These are phyloP conservation scores for Globisporangium solare DNA, from an alignment of 352 stramenopile species.

Conservation along the genomic window DNA sequence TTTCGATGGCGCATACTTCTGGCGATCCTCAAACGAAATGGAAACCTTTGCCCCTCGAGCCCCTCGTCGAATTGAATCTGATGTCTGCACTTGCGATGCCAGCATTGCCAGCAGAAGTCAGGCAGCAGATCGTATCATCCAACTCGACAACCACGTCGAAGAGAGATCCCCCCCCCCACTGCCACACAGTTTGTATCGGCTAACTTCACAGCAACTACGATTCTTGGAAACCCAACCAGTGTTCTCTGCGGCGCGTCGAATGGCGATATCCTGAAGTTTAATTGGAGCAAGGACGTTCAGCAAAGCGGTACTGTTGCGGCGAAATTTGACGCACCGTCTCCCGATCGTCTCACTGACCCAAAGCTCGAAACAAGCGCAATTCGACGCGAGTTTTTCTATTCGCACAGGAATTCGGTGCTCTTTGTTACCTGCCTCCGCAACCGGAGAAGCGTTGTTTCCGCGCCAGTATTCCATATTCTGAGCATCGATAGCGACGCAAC, in stretches of 20 bases:
- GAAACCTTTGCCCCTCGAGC: slow-evolving; percentile 26
- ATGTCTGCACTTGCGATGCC: slow-evolving; percentile 17
- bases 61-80: slow-evolving; percentile 21
- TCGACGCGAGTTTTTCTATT: slow-evolving; percentile 37
- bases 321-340: slow-evolving; percentile 22
- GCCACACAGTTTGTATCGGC: slow-evolving; percentile 5
- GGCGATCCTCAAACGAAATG: slow-evolving; percentile 20
- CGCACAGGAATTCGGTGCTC: slow-evolving; percentile 26
- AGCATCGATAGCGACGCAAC: slow-evolving; percentile 36
- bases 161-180: not conserved
- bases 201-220: slow-evolving; percentile 18
- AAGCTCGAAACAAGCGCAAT: slow-evolving; percentile 10
- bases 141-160: not conserved
- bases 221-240: slow-evolving; percentile 15
- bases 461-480: slow-evolving; percentile 18
- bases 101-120: slow-evolving; percentile 17
- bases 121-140: slow-evolving; percentile 9
- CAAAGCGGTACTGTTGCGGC: slow-evolving; percentile 16
- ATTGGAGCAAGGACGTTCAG: slow-evolving; percentile 4
- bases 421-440: slow-evolving; percentile 27
- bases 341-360: slow-evolving; percentile 4
- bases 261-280: slow-evolving; percentile 34
- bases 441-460: not conserved
- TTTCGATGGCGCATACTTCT: slow-evolving; percentile 6
- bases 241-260: slow-evolving; percentile 25